A percentile compares a stretch with the other conserved stretches of the same genome.
Evolutionary conservation across 768 basidiomycete species (phyloP).

Genomic region (Rhizopogon rudus): DNA sequence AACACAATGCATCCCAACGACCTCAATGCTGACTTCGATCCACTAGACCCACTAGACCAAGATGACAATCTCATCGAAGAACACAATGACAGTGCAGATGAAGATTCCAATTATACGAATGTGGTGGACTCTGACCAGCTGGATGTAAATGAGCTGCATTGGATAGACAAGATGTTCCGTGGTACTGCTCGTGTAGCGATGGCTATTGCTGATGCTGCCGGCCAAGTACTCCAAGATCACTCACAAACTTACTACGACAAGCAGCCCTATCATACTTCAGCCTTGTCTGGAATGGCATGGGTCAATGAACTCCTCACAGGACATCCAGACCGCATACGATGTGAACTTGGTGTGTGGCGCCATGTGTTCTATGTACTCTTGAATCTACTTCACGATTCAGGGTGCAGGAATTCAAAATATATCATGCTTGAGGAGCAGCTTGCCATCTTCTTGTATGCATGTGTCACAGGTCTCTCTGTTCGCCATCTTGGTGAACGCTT

Average conservation of each 20-base stretch:
- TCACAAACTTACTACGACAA: not conserved
- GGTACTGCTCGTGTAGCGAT: too few relatives aligned
- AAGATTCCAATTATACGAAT: too few relatives aligned
- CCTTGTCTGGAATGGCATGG: not conserved
- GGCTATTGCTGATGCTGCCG: too few relatives aligned
- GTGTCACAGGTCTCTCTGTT: slow-evolving; percentile 17
- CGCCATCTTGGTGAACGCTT: slow-evolving; percentile 30
- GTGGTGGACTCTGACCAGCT: too few relatives aligned
- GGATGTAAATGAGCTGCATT: too few relatives aligned
- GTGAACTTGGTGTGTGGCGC: slow-evolving; percentile 14
- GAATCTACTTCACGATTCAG: not conserved
- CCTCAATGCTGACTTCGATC: too few relatives aligned
- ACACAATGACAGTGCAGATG: too few relatives aligned
- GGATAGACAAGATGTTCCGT: too few relatives aligned
- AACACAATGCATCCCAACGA: too few relatives aligned
- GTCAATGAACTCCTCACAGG: slow-evolving; percentile 17
- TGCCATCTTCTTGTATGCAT: slow-evolving; percentile 6
- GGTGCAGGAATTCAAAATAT: slow-evolving; percentile 11
- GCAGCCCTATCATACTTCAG: not conserved
- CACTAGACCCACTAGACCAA: too few relatives aligned
- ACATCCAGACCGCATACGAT: slow-evolving; percentile 10
- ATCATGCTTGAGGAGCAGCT: slow-evolving; percentile 29
- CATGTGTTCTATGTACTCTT: slow-evolving; percentile 12
- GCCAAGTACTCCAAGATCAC: too few relatives aligned
- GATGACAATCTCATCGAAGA: too few relatives aligned